Conservation (phyloP, 2,329 filamentous ascomycete species). For the Pseudophaeomoniella oleicola region DNA sequence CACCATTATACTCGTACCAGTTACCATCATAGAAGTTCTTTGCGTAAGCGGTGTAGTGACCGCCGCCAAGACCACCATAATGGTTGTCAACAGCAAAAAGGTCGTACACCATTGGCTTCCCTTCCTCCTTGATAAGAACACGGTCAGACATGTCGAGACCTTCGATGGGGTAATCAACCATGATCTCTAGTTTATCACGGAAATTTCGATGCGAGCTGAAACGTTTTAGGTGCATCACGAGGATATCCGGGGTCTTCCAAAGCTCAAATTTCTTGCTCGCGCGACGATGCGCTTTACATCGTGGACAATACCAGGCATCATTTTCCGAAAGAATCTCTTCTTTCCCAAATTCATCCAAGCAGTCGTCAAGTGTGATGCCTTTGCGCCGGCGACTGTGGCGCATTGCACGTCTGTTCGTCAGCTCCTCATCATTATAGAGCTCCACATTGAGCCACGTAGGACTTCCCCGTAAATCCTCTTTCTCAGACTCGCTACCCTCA, state of each 20-base stretch:
- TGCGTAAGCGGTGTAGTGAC: conserved; percentile 89
- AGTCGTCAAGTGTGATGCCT: conserved; percentile 77
- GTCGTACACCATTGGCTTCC: conserved; percentile 77
- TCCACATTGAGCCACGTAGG: conserved; percentile 41
- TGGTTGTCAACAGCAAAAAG: conserved; percentile 94
- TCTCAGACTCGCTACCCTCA: conserved; percentile 20
- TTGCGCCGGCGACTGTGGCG: conserved; percentile 53
- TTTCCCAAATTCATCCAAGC: conserved; percentile 86
- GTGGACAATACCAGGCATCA: conserved; percentile 94
- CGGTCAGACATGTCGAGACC: conserved; percentile 68
- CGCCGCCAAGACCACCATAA: conserved; percentile 81
- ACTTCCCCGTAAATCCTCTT: conserved; percentile 41
- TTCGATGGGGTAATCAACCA: conserved; percentile 83
- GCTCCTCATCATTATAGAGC: conserved; percentile 43
- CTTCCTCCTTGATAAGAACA: conserved; percentile 65
- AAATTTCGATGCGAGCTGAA: conserved; percentile 76
- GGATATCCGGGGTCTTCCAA: conserved; percentile 91
- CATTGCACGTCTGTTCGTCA: conserved; percentile 47
- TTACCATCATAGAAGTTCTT: conserved; percentile 78
- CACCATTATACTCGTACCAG: conserved; percentile 98
- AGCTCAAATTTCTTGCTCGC: conserved; percentile 95
- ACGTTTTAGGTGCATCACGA: conserved; percentile 88
- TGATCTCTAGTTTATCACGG: conserved; percentile 78
- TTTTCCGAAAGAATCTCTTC: conserved; percentile 87
- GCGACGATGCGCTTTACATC: conserved; percentile 83